Evolutionary conservation across 345 rosid genomes (phyloP).

Genomic region (Gossypium mustelinum): DNA sequence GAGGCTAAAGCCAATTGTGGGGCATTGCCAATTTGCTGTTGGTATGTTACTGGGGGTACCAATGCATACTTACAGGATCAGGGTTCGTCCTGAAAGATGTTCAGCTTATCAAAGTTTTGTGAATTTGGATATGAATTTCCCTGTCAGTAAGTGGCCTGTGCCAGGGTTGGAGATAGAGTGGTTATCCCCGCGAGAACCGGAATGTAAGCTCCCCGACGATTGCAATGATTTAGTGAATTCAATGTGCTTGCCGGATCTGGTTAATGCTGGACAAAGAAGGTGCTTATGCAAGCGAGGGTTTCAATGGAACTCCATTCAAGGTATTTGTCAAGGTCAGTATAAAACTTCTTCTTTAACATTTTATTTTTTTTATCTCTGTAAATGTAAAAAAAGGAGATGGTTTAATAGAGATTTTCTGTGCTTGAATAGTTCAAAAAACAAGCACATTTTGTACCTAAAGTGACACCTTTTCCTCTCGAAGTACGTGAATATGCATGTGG

Average conservation of each 20-base stretch:
- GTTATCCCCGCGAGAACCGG: conserved; percentile 2
- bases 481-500: neutral
- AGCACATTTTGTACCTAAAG: neutral
- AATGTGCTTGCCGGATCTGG: conserved; percentile 5
- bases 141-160: conserved; percentile 15
- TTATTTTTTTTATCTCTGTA: neutral
- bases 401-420: neutral
- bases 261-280: neutral
- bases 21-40: conserved; percentile 7
- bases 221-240: conserved; percentile 8
- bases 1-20: conserved; percentile 10
- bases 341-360: neutral
- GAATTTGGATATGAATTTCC: conserved; percentile 10
- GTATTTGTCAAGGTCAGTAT: conserved; percentile 12
- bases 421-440: neutral
- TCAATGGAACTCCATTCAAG: conserved; percentile 12
- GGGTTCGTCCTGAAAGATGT: conserved; percentile 14
- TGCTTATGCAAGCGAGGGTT: conserved; percentile 12
- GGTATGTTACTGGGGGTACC: conserved; percentile 15
- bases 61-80: neutral
- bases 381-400: neutral
- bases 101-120: conserved; percentile 20
- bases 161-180: conserved; percentile 20
- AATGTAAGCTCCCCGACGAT: neutral
- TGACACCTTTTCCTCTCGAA: neutral